Percentiles rank a stretch among this genome's conserved stretches.
phyloP scores from a whole-genome alignment of 805 yeast genomes.

The Novakomyces olei region DNA sequence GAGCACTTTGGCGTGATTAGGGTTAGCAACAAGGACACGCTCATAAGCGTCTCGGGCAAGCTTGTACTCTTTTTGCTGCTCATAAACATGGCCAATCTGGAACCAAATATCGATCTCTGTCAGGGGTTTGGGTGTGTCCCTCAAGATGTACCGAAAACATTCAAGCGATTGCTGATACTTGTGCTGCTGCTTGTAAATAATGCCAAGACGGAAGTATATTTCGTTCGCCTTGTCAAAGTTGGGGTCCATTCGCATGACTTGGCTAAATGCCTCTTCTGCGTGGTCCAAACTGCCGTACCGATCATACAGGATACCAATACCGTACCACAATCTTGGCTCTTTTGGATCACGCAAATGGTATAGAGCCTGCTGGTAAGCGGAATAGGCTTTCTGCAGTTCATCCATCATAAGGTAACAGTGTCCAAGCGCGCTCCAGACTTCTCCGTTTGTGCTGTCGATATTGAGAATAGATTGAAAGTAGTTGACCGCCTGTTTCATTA shows the following conservation, averaged over 20 bases:
- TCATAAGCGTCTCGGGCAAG: slow-evolving; percentile 93
- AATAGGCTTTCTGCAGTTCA: slow-evolving; percentile 84
- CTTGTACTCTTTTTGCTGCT: slow-evolving; percentile 73
- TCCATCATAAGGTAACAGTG: slow-evolving; percentile 94
- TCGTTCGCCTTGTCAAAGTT: slow-evolving; percentile 90
- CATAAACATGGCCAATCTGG: slow-evolving; percentile 89
- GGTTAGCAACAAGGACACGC: slow-evolving; percentile 69
- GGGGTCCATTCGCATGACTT: slow-evolving; percentile 88
- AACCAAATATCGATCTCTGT: slow-evolving; percentile 97
- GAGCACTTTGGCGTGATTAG: slow-evolving; percentile 84
- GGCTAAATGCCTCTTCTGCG: slow-evolving; percentile 95
- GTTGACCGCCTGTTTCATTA: slow-evolving; percentile 94
- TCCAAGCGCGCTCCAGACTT: slow-evolving; percentile 75
- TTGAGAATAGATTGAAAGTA: slow-evolving; percentile 70
- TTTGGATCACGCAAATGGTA: slow-evolving; percentile 79
- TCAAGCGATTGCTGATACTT: slow-evolving; percentile 73
- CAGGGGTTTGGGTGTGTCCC: slow-evolving; percentile 83
- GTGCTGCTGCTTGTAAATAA: slow-evolving; percentile 85
- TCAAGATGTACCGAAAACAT: slow-evolving; percentile 78
- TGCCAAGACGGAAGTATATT: slow-evolving; percentile 86
- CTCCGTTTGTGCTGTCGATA: slow-evolving; percentile 71
- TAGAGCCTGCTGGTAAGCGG: slow-evolving; percentile 89
- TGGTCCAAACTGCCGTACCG: slow-evolving; percentile 89
- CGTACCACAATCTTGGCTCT: slow-evolving; percentile 96
- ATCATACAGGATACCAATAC: slow-evolving; percentile 89